Evolutionary conservation across 345 rosid genomes (phyloP).

Genomic region (Lagerstroemia speciosa): DNA sequence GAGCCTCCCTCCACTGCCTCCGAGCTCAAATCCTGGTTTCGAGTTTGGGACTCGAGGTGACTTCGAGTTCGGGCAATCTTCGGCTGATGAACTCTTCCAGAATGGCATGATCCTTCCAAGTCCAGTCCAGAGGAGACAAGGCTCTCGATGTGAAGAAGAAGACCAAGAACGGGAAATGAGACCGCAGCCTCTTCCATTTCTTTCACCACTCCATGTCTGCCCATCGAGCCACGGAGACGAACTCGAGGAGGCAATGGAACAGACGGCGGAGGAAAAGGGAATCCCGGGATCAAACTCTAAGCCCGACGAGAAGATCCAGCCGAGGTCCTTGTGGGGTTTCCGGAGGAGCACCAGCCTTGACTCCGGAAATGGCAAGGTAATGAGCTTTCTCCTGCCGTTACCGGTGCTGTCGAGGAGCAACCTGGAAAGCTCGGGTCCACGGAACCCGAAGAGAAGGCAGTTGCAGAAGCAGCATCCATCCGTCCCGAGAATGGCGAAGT

Average conservation of each 20-base stretch:
- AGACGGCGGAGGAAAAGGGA: not conserved
- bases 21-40: conserved; percentile 49
- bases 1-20: conserved; percentile 10
- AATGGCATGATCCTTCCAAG: conserved; percentile 68
- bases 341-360: conserved; percentile 64
- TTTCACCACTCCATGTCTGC: conserved; percentile 27
- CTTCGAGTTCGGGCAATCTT: conserved; percentile 34
- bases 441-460: conserved; percentile 16
- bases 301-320: conserved; percentile 22
- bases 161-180: conserved; percentile 20
- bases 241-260: conserved; percentile 4
- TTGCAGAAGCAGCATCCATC: conserved; percentile 29
- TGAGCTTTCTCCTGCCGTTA: conserved; percentile 45
- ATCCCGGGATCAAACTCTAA: not conserved
- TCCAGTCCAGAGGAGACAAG: conserved; percentile 17
- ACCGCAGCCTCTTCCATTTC: conserved; percentile 17
- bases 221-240: conserved; percentile 16
- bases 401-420: conserved; percentile 58
- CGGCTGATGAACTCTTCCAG: conserved; percentile 69
- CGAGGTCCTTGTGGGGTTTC: conserved; percentile 72
- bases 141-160: not conserved
- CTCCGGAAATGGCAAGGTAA: conserved; percentile 22
- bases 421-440: conserved; percentile 54
- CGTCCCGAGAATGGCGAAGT: conserved; percentile 19
- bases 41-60: conserved; percentile 49